Conservation (phyloP, 169 alveolate species). For the Theileria sp. region DNA sequence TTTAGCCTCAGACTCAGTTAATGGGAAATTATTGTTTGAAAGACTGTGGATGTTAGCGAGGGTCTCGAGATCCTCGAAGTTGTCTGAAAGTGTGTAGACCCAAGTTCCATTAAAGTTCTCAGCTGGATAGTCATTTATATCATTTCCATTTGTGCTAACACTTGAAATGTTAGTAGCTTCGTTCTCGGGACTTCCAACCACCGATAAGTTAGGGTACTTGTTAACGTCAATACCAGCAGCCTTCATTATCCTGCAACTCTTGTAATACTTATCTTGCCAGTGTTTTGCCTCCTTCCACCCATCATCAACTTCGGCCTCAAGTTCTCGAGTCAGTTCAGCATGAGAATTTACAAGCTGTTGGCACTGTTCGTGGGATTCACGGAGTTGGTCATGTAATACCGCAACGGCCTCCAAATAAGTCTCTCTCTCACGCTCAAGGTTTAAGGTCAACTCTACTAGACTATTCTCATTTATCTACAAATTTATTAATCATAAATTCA, state of each 20-base stretch:
- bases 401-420: constrained; percentile 61
- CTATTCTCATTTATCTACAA: constrained; percentile 18
- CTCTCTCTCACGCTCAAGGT: constrained; percentile 63
- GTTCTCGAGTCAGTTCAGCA: constrained; percentile 41
- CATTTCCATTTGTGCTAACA: neutral
- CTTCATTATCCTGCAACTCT: constrained; percentile 20
- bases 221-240: constrained; percentile 14
- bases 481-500: neutral
- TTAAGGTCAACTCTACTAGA: constrained; percentile 39
- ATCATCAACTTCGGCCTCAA: constrained; percentile 59
- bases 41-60: constrained; percentile 1
- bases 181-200: constrained; percentile 12
- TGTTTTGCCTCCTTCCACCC: constrained; percentile 66
- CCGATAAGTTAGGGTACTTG: constrained; percentile 8
- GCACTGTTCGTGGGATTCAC: constrained; percentile 61
- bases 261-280: constrained; percentile 57
- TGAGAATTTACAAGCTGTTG: constrained; percentile 60
- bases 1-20: constrained; percentile 1
- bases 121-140: neutral
- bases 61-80: constrained; percentile 39
- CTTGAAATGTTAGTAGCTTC: constrained; percentile 9
- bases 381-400: constrained; percentile 54
- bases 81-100: constrained; percentile 29
- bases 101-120: constrained; percentile 16
- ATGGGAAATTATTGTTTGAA: neutral